Base-by-base conservation (phyloP, 2,329 filamentous ascomycete genomes). In the Cytospora piceicola region DNA sequence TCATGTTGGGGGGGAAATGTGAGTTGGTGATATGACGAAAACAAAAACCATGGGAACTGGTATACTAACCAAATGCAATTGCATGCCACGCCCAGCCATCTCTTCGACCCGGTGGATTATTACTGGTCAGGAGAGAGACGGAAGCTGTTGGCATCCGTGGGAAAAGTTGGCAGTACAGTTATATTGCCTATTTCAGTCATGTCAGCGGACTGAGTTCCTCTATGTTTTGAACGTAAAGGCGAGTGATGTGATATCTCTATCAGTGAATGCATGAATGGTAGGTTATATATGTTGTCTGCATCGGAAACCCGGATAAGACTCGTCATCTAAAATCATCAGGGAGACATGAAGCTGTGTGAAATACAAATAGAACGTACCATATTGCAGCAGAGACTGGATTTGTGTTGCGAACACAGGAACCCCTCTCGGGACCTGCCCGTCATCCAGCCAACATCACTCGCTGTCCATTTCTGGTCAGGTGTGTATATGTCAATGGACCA, bases 241-340 rank as follows among this genome's bases (percentile, higher is more conserved):
- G 72, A 30, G 27, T 36, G 49, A 71, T 81, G 79, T 39, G 51
- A n/a, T 63, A 60, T 68, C 57, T 68, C 66, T 52, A 15, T 68
- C 67, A 68, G 67, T 36, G 77, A 82, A 57, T 79, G 88, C 88
- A 91, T 91, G 88, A 91, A 91, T 91, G 88, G 88, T 88, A 85
- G 79, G 79, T 82, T 82, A 82, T 83, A 81, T 79, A 80, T 80
- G 77, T 82, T 89, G 80, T 90, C 88, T 83, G 85, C 88, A 91
- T 87, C 81, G 85, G 84, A 82, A 86, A 84, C 84, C 85, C 88
- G 84, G 76, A 88, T 91, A 88, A 87, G 88, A 91, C 88, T 91
- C 88, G 88, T 91, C 88, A 91, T 91, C 88, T 88, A 85, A 77
- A 79, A 70, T 79, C 78, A 79, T 83, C 81, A 82, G 68, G 71